Conservation (phyloP, 1,139 yeast species). For the Suhomyces guaymorum region DNA sequence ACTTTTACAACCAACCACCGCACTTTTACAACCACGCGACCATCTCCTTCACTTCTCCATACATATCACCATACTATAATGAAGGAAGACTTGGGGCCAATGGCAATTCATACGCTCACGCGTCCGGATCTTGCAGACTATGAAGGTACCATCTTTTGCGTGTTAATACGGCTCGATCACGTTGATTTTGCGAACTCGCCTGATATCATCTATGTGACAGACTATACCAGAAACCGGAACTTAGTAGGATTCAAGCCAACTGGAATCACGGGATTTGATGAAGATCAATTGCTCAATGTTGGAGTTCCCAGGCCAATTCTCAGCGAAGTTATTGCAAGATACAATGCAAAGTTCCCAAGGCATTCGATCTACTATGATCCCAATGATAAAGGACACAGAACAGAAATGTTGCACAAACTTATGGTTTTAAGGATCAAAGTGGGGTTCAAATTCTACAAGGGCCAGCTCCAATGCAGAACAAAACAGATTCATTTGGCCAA, state of each 20-base stretch:
- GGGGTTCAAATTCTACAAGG: slow-evolving; percentile 8
- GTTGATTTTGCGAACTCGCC: slow-evolving; percentile 6
- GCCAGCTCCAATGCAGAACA: slow-evolving; percentile 10
- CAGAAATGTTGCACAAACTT: slow-evolving; percentile 6
- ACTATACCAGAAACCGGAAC: slow-evolving; percentile 11
- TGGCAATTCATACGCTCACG: slow-evolving; percentile 5
- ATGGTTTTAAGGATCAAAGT: slow-evolving; percentile 11
- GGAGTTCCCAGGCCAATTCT: slow-evolving; percentile 5
- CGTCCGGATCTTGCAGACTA: neutral
- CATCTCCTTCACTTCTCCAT: no score
- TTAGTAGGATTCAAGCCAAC: no score
- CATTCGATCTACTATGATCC: slow-evolving; percentile 1
- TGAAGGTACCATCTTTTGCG: slow-evolving; percentile 8
- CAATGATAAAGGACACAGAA: slow-evolving; percentile 1
- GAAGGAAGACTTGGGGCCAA: slow-evolving; percentile 2
- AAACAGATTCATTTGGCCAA: slow-evolving; percentile 2
- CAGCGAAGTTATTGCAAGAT: neutral
- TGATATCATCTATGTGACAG: slow-evolving; percentile 13
- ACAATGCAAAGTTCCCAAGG: slow-evolving; percentile 1
- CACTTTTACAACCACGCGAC: no score
- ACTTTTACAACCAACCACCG: no score
- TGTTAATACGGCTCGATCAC: slow-evolving; percentile 11
- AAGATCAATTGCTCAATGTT: slow-evolving; percentile 10
- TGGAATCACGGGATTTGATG: no score
- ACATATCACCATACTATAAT: no score